These are phyloP conservation scores for Casaregolazyma lundiana DNA, from an alignment of 1,139 yeast species.

Conservation along the genomic window DNA sequence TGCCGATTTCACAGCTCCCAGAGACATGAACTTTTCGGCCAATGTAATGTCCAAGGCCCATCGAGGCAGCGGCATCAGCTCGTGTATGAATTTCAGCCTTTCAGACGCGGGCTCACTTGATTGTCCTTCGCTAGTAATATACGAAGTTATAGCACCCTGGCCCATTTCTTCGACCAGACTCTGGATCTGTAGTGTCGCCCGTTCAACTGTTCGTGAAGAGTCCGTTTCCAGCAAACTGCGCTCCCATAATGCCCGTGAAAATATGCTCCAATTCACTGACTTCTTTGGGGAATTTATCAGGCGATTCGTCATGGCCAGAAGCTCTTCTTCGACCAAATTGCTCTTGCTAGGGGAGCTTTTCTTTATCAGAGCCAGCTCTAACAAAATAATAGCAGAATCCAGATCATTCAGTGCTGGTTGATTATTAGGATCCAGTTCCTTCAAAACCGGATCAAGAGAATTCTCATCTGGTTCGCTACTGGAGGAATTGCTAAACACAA, in stretches of 20 bases:
- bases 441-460: constrained; percentile 56
- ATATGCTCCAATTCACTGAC: constrained; percentile 68
- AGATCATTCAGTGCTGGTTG: constrained; percentile 70
- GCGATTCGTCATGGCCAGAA: constrained; percentile 68
- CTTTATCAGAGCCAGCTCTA: constrained; percentile 59
- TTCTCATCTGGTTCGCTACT: constrained; percentile 40
- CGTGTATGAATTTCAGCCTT: constrained; percentile 68
- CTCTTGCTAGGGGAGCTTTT: constrained; percentile 70
- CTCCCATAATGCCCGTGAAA: constrained; percentile 84
- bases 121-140: constrained; percentile 47
- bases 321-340: constrained; percentile 73
- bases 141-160: constrained; percentile 50
- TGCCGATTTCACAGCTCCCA: constrained; percentile 85
- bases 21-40: constrained; percentile 83
- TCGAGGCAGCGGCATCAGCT: constrained; percentile 71
- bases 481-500: constrained; percentile 38
- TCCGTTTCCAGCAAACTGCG: constrained; percentile 78
- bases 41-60: constrained; percentile 80
- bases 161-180: constrained; percentile 89
- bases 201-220: constrained; percentile 81
- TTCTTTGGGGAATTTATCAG: constrained; percentile 51
- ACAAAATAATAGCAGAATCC: constrained; percentile 67
- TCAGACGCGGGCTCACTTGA: constrained; percentile 32
- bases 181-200: constrained; percentile 92
- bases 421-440: constrained; percentile 66